phyloP scores from a whole-genome alignment of 768 basidiomycete species.

The Mycena polygramma region DNA sequence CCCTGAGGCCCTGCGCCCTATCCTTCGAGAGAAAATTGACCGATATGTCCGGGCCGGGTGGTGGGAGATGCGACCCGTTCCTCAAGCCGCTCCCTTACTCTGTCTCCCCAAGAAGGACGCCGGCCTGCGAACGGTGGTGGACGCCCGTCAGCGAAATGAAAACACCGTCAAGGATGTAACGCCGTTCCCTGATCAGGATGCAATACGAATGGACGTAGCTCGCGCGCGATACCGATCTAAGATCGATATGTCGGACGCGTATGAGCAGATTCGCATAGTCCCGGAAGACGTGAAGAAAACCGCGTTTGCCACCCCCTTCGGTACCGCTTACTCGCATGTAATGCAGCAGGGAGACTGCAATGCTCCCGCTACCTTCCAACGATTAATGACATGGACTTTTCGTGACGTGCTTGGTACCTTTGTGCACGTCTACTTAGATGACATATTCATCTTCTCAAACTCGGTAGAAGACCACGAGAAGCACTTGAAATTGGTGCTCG shows the following conservation, averaged over 20 bases:
- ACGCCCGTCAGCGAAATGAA: not conserved
- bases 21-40: not conserved
- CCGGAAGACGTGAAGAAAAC: not conserved
- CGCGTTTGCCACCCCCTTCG: not conserved
- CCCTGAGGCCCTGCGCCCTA: not conserved
- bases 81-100: not conserved
- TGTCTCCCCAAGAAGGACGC: not conserved
- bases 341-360: not conserved
- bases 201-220: not conserved
- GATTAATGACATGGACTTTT: not conserved
- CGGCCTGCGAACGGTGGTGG: not conserved
- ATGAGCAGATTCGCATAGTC: not conserved
- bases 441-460: not conserved
- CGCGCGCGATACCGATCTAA: not conserved
- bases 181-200: not conserved
- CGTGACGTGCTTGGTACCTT: not conserved
- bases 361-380: not conserved
- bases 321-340: not conserved
- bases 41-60: not conserved
- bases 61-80: not conserved
- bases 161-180: not conserved
- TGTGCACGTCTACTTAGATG: not conserved
- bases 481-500: not conserved
- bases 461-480: not conserved
- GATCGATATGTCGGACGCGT: not conserved